phyloP scores from a whole-genome alignment of 306 rosid species.

The Cucurbita pepo region DNA sequence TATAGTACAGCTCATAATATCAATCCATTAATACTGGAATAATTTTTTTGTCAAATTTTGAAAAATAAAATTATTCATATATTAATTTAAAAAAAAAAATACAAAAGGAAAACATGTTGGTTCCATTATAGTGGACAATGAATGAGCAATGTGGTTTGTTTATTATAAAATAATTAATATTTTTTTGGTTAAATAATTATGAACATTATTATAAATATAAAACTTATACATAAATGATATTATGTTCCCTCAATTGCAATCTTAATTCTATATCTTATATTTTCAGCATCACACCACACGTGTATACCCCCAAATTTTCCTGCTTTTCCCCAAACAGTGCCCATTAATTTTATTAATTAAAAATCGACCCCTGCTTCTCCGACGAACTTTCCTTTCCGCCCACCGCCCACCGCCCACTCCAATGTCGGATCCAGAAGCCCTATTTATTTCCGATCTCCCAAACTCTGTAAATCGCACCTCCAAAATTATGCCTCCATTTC shows the following conservation, averaged over 20 bases:
- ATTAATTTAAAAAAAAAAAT: background rate
- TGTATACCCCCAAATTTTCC: conserved; percentile 17
- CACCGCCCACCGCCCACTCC: conserved; percentile 20
- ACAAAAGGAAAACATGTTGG: background rate
- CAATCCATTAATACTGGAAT: background rate
- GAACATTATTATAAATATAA: background rate
- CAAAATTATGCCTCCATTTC: conserved; percentile 32
- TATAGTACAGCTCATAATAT: background rate
- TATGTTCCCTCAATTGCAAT: conserved; percentile 44
- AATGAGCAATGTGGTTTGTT: background rate
- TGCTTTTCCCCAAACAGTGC: conserved; percentile 27
- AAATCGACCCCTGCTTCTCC: conserved; percentile 14
- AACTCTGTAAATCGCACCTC: background rate
- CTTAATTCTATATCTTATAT: conserved; percentile 29
- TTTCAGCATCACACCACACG: conserved; percentile 31
- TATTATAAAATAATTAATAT: background rate
- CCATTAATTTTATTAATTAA: conserved; percentile 11
- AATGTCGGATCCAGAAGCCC: conserved; percentile 13
- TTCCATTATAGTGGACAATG: background rate
- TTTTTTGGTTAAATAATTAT: background rate
- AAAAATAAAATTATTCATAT: background rate
- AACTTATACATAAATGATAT: conserved; percentile 24
- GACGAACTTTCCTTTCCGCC: conserved; percentile 49
- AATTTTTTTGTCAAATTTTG: background rate
- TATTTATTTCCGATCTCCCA: background rate